Percentiles rank a stretch among this genome's conserved stretches.
phyloP scores from a whole-genome alignment of 345 rosid genomes.

The Viola odorata region DNA sequence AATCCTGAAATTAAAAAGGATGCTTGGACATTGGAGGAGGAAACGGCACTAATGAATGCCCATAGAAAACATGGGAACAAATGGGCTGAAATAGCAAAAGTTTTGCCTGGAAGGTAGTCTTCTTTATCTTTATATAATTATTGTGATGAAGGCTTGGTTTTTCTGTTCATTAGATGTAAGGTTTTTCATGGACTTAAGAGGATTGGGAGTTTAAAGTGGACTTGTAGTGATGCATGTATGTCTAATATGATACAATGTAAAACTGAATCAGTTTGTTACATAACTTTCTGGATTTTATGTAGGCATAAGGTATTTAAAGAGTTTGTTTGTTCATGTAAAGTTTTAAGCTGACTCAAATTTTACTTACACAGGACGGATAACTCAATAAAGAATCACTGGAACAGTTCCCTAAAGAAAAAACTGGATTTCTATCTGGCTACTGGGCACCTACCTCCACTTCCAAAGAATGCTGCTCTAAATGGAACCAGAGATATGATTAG shows the following conservation, averaged over 20 bases:
- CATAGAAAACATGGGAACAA: constrained; percentile 73
- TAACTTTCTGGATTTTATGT: too few species aligned
- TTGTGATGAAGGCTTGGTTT: constrained; percentile 4
- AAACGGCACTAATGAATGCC: constrained; percentile 69
- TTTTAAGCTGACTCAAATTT: not conserved
- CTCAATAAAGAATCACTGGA: constrained; percentile 97
- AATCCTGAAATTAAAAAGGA: constrained; percentile 92
- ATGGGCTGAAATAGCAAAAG: constrained; percentile 99
- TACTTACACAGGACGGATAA: constrained; percentile 76
- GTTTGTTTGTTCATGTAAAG: too few species aligned
- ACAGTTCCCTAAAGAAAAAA: constrained; percentile 94
- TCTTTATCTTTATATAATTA: not conserved
- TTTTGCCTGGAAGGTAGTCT: constrained; percentile 90
- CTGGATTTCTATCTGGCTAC: constrained; percentile 62
- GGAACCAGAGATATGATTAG: constrained; percentile 30
- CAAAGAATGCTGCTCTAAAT: constrained; percentile 43
- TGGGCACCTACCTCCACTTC: constrained; percentile 61
- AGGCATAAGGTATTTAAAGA: too few species aligned
- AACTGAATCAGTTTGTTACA: too few species aligned
- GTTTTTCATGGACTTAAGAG: not conserved
- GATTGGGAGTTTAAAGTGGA: too few species aligned
- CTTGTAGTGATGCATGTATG: too few species aligned
- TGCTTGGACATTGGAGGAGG: constrained; percentile 94
- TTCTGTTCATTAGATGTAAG: not conserved
- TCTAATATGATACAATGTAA: too few species aligned